Base-by-base conservation (phyloP, 331 rosid genomes). In the Arachis monticola region DNA sequence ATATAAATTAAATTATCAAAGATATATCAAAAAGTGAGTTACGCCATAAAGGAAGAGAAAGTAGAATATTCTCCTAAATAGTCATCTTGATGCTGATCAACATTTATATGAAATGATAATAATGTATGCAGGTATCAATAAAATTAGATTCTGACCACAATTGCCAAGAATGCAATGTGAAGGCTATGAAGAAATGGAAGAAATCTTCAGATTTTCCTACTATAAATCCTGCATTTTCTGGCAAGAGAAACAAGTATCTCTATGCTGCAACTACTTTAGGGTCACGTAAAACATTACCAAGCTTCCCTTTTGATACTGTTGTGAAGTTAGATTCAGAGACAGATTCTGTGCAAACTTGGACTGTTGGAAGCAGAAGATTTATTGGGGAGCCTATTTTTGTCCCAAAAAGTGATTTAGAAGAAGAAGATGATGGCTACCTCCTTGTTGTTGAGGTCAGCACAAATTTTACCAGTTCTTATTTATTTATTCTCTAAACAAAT, bases 381-480 rank as follows among this genome's bases (percentile, higher is more conserved):
- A 73, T 93, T 17, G 98, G 98, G 0, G 98, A 93, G 57, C 98
- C 97, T 3, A 72, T 85, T 77, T 93, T 91, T 79, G 85, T 93
- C 69, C 83, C 95, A 31, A 87, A 68, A 78, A 84, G 87, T n/a
- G 64, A 65, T 45, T 32, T 32, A 32, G 38, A 32, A 32, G 70
- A 64, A 52, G 89, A 93, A 83, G 96, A 93, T 22, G 93, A 93
- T 50, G 98, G 98, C 1, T 93, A 88, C 80, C 83, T 93, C 81
- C 92, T 93, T 9, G 91, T 91, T 10, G 90, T 91, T 46, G 98
- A 93, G 97, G 98, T 91, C 5, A 80, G 81, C 56, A 59, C 46
- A 27, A 10, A 13, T 27, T 30, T 77, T 5, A 48, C 56, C 55
- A 48, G 5, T 48, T 45, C 50, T 45, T 45, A 9, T 9, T 9